Conservation (phyloP, 805 yeast genomes). For the Cyberlindnera xishuangbannaensis region DNA sequence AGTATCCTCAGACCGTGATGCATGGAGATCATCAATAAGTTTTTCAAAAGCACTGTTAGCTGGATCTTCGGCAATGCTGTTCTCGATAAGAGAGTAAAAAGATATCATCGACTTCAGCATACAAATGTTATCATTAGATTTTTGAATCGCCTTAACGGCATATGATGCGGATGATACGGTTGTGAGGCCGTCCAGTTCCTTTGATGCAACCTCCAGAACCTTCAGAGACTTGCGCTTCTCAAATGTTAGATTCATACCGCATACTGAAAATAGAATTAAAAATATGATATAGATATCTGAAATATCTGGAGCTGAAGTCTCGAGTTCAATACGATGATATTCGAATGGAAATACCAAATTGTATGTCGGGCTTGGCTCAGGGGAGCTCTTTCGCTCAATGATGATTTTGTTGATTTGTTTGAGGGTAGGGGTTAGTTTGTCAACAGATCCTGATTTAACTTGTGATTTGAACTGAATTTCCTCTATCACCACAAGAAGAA, state of each 20-base stretch:
- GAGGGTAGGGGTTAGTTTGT: not conserved
- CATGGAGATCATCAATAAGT: too few relatives aligned
- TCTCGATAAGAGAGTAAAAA: conserved; percentile 16
- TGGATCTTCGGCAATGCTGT: conserved; percentile 9
- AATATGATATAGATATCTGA: too few relatives aligned
- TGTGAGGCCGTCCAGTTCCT: not conserved
- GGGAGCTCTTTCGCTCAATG: not conserved
- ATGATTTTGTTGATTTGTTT: conserved; percentile 2
- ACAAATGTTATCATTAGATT: not conserved
- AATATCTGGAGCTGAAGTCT: too few relatives aligned
- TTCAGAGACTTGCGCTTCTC: conserved; percentile 20
- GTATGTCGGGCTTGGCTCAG: too few relatives aligned
- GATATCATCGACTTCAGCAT: not conserved
- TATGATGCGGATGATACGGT: not conserved
- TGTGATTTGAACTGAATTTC: conserved; percentile 2
- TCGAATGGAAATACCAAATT: too few relatives aligned
- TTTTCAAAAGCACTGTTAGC: too few relatives aligned
- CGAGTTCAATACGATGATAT: too few relatives aligned
- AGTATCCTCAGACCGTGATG: too few relatives aligned
- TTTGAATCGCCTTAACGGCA: not conserved
- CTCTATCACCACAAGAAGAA: conserved; percentile 1
- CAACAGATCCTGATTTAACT: not conserved
- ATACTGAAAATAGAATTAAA: too few relatives aligned
- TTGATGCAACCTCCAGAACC: conserved; percentile 2
- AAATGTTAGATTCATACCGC: conserved; percentile 7